Percentiles rank a stretch among this genome's conserved stretches.
Conservation (phyloP, 2,329 filamentous ascomycete species). For the Cladosporium sp. region DNA sequence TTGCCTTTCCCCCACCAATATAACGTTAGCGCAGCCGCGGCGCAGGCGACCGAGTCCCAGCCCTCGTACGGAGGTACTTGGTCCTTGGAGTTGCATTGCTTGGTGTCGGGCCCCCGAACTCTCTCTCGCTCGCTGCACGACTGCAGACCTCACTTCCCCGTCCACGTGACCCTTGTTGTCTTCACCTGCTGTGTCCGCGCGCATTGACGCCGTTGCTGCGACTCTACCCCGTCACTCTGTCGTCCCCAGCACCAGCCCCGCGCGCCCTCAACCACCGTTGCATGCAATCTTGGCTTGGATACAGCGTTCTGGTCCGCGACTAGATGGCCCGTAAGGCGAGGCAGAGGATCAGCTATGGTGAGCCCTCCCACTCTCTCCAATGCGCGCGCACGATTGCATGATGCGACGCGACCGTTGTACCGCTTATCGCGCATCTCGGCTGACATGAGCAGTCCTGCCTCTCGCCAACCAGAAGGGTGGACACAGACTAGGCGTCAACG, state of each 20-base stretch:
- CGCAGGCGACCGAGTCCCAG: too few species aligned
- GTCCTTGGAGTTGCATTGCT: neutral
- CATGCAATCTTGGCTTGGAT: neutral
- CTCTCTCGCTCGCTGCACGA: slow-evolving; percentile 9
- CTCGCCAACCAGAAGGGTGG: slow-evolving; percentile 71
- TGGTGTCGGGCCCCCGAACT: slow-evolving; percentile 11
- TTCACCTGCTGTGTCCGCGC: neutral
- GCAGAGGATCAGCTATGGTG: slow-evolving; percentile 56
- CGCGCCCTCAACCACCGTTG: neutral
- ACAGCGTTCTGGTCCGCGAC: slow-evolving; percentile 10
- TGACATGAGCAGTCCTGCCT: slow-evolving; percentile 60
- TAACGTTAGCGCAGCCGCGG: too few species aligned
- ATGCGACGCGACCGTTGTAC: slow-evolving; percentile 15
- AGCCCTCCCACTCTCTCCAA: slow-evolving; percentile 24
- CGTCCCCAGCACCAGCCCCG: neutral
- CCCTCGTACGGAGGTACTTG: too few species aligned
- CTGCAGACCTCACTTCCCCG: slow-evolving; percentile 10
- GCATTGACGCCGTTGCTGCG: slow-evolving; percentile 8
- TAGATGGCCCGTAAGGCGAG: slow-evolving; percentile 53
- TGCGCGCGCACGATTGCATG: neutral
- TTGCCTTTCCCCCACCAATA: too few species aligned
- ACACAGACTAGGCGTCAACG: slow-evolving; percentile 92
- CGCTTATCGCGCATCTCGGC: slow-evolving; percentile 18
- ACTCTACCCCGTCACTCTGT: neutral
- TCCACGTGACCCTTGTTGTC: neutral